phyloP scores from a whole-genome alignment of 148 eudicot genomes.

The Heliosperma pusillum region DNA sequence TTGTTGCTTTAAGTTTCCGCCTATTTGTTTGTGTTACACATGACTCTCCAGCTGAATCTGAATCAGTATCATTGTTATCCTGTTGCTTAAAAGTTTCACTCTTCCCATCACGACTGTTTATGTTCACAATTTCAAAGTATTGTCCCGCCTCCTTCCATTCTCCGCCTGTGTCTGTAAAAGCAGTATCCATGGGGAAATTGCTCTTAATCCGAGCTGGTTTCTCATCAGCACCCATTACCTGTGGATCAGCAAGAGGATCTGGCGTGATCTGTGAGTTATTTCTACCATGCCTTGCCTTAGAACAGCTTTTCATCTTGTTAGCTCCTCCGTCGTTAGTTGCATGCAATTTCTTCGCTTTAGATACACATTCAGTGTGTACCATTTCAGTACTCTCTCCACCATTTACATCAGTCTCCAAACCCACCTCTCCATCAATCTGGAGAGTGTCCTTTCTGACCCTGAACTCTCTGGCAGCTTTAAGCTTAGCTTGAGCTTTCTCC shows the following conservation, averaged over 20 bases:
- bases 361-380: constrained; percentile 15
- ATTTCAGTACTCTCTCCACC: constrained; percentile 26
- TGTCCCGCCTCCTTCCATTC: constrained; percentile 62
- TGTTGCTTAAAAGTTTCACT: constrained; percentile 27
- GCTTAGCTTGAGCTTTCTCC: constrained; percentile 62
- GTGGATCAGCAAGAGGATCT: constrained; percentile 28
- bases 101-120: constrained; percentile 25
- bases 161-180: constrained; percentile 38
- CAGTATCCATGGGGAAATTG: constrained; percentile 33
- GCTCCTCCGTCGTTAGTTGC: constrained; percentile 29
- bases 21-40: constrained; percentile 31
- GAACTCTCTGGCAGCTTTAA: constrained; percentile 51
- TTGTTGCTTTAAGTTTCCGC: constrained; percentile 36
- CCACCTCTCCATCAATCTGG: constrained; percentile 27
- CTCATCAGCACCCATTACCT: constrained; percentile 17
- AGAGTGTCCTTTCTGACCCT: constrained; percentile 49
- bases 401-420: constrained; percentile 30
- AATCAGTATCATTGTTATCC: constrained; percentile 19
- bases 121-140: constrained; percentile 60
- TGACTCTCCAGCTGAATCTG: constrained; percentile 32
- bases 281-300: constrained; percentile 32
- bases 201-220: constrained; percentile 27
- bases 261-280: constrained; percentile 24
- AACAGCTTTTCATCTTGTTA: constrained; percentile 23
- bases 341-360: constrained; percentile 32